Percentiles rank a stretch among this genome's conserved stretches.
These are phyloP conservation scores for Metarhizium robertsii DNA, from an alignment of 2,329 filamentous ascomycete genomes.

Conservation along the genomic window DNA sequence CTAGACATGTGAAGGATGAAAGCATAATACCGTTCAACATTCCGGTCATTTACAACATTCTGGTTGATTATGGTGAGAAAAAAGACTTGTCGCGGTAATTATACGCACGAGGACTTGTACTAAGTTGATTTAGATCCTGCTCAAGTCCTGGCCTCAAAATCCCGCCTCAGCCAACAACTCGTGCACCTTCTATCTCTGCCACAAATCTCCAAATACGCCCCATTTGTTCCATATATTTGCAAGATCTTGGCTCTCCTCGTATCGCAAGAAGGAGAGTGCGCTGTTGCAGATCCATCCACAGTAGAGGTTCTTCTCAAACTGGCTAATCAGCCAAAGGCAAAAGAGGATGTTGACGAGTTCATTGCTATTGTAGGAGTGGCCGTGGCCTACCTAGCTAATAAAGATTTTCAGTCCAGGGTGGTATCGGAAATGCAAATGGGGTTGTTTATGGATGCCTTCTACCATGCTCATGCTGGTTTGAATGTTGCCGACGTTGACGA, in stretches of 20 bases:
- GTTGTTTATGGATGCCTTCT: slow-evolving; percentile 38
- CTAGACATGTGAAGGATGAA: slow-evolving; percentile 37
- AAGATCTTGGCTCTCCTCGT: slow-evolving; percentile 47
- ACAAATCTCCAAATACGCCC: slow-evolving; percentile 28
- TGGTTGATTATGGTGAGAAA: slow-evolving; percentile 51
- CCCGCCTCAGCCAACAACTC: slow-evolving; percentile 38
- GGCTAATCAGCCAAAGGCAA: slow-evolving; percentile 29
- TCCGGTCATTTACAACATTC: slow-evolving; percentile 53
- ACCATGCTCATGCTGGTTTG: slow-evolving; percentile 36
- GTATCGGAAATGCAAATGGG: slow-evolving; percentile 29
- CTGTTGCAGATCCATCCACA: slow-evolving; percentile 33
- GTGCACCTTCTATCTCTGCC: slow-evolving; percentile 39
- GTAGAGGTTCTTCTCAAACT: slow-evolving; percentile 40
- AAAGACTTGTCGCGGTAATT: background rate
- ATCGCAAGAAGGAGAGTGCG: slow-evolving; percentile 39
- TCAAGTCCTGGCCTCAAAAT: slow-evolving; percentile 44
- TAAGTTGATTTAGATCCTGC: slow-evolving; percentile 39
- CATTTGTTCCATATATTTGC: slow-evolving; percentile 43
- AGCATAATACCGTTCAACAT: slow-evolving; percentile 41
- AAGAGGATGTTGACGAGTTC: slow-evolving; percentile 45
- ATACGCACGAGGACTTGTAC: background rate
- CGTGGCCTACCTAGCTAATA: slow-evolving; percentile 45
- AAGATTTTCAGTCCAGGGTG: slow-evolving; percentile 39
- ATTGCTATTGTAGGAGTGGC: slow-evolving; percentile 40
- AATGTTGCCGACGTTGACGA: slow-evolving; percentile 30